Conservation (phyloP, 805 yeast species). For the Monosporozyma yasuniensis region DNA sequence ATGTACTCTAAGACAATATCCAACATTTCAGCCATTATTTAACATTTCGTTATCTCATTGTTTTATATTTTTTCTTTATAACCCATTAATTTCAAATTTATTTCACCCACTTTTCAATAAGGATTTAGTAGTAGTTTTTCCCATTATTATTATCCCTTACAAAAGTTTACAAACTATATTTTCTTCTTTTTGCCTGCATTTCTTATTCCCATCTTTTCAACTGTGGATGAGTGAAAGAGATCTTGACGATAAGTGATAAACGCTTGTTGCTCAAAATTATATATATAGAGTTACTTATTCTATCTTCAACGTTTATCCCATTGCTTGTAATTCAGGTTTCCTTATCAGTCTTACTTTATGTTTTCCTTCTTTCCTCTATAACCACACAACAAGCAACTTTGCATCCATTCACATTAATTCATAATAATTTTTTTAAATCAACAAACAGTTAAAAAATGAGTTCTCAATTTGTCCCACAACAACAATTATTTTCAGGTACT, state of each 20-base stretch:
- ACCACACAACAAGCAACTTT: not conserved
- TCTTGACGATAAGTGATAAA: not conserved
- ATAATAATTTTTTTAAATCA: too few species aligned
- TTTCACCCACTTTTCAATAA: too few species aligned
- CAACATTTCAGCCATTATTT: too few species aligned
- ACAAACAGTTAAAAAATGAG: not conserved
- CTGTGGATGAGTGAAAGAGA: not conserved
- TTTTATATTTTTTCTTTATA: too few species aligned
- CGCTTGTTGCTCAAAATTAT: not conserved
- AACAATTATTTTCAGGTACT: not conserved
- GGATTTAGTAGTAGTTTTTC: too few species aligned
- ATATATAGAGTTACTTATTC: not conserved
- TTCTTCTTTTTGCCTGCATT: not conserved
- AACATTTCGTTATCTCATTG: too few species aligned
- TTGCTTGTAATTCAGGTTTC: too few species aligned
- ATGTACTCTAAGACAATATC: too few species aligned
- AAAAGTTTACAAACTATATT: not conserved
- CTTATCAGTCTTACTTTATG: not conserved
- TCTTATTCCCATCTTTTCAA: not conserved
- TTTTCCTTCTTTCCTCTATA: not conserved
- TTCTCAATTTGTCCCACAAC: not conserved
- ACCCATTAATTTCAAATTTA: too few species aligned
- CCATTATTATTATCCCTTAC: too few species aligned
- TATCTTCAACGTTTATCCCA: too few species aligned
- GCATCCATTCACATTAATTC: not conserved